Conservation (phyloP, 1,284 basidiomycete species). For the Ceratobasidium sp. region DNA sequence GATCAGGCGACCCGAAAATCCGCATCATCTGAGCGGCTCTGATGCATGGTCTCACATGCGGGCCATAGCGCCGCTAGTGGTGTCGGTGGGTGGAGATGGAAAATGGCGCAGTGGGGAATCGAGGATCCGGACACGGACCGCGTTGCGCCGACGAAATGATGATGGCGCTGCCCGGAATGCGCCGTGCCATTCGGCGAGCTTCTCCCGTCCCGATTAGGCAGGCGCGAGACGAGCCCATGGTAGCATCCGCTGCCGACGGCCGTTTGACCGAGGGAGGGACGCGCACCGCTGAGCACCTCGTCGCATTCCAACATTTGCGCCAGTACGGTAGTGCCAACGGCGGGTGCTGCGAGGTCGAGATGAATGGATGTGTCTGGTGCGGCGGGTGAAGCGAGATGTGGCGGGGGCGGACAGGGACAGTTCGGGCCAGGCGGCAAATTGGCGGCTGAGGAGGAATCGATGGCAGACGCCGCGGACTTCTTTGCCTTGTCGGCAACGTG, state of each 20-base stretch:
- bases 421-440: slow-evolving; percentile 1
- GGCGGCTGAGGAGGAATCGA: not conserved
- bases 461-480: slow-evolving; percentile 10
- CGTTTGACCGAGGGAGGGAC: not conserved
- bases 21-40: too few species aligned
- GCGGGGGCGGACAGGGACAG: not conserved
- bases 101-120: not conserved
- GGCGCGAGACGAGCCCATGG: slow-evolving; percentile 13
- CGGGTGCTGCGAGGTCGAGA: too few species aligned
- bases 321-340: too few species aligned
- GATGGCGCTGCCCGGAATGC: not conserved
- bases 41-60: too few species aligned
- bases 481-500: slow-evolving; percentile 4
- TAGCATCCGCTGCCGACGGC: not conserved
- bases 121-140: slow-evolving; percentile 1
- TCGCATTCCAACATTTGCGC: not conserved
- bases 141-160: not conserved
- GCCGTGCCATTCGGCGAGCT: not conserved
- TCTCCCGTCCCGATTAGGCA: too few species aligned
- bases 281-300: not conserved
- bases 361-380: not conserved
- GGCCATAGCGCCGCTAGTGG: too few species aligned
- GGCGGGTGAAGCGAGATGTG: slow-evolving; percentile 2
- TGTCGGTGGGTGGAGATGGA: not conserved
- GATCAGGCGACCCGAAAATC: too few species aligned